Evolutionary conservation across 257 asterid genomes (phyloP).

Genomic region (Scutellaria barbata): DNA sequence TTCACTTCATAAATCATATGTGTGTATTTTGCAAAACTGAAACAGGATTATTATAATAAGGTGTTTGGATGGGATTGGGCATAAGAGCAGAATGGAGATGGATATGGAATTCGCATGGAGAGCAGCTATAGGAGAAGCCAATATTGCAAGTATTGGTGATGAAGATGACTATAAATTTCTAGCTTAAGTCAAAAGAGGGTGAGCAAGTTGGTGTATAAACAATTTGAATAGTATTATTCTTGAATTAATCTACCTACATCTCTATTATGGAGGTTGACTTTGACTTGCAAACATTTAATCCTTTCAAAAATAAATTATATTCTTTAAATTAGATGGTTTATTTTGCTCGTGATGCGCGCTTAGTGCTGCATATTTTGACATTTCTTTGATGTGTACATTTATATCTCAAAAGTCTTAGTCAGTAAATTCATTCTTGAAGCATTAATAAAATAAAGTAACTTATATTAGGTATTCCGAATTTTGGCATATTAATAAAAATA

Average conservation of each 20-base stretch:
- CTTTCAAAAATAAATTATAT: background rate
- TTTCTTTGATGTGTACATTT: background rate
- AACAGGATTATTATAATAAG: no score
- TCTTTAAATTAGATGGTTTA: background rate
- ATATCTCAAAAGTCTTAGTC: background rate
- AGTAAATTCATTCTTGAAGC: background rate
- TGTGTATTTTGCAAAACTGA: no score
- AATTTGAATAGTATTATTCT: constrained; percentile 22
- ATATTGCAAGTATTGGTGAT: no score
- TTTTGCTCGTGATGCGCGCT: constrained; percentile 1
- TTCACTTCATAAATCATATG: no score
- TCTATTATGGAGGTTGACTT: constrained; percentile 26
- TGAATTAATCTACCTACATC: constrained; percentile 26
- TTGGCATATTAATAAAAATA: no score
- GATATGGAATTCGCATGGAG: no score
- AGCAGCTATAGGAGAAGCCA: no score
- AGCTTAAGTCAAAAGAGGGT: constrained; percentile 17
- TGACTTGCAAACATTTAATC: constrained; percentile 21
- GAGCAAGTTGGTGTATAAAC: constrained; percentile 26
- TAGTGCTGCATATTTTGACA: constrained; percentile 14
- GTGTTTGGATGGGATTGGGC: no score
- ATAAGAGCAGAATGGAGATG: no score
- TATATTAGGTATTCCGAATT: no score
- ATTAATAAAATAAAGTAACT: no score
- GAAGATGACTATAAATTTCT: background rate